phyloP scores from a whole-genome alignment of 2,329 filamentous ascomycete species.

The Fusarium praegraminearum region DNA sequence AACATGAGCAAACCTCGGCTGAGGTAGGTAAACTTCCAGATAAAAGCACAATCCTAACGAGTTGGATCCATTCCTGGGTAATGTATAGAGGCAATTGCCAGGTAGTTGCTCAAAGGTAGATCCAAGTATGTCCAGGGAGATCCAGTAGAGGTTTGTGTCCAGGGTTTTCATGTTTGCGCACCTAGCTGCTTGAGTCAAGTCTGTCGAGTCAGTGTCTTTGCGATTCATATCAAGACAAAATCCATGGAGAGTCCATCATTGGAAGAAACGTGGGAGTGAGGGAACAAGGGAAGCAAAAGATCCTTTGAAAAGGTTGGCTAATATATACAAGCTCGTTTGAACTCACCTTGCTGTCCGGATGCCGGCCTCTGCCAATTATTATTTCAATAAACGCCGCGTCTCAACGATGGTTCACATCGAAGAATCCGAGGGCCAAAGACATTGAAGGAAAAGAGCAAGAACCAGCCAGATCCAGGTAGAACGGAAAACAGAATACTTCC shows the following conservation, averaged over 20 bases:
- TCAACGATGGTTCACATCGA: conserved; percentile 43
- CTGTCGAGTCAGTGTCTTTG: conserved; percentile 46
- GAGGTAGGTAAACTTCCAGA: conserved; percentile 27
- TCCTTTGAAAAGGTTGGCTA: conserved; percentile 58
- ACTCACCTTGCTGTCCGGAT: conserved; percentile 68
- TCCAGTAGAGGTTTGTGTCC: conserved; percentile 25
- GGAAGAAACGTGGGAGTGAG: conserved; percentile 19
- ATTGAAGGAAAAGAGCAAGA: conserved; percentile 44
- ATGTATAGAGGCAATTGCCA: conserved; percentile 26
- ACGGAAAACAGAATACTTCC: conserved; percentile 49
- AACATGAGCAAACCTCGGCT: conserved; percentile 36
- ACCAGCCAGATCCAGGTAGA: conserved; percentile 48
- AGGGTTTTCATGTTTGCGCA: conserved; percentile 14
- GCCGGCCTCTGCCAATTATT: conserved; percentile 52
- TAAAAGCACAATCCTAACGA: conserved; percentile 25
- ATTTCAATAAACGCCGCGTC: conserved; percentile 43
- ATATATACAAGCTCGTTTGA: conserved; percentile 64
- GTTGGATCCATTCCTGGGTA: conserved; percentile 35
- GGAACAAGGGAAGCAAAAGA: conserved; percentile 37
- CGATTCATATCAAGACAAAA: conserved; percentile 37
- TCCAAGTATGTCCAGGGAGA: conserved; percentile 27
- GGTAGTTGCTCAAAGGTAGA: conserved; percentile 7
- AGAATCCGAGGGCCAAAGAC: conserved; percentile 45
- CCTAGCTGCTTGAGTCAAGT: conserved; percentile 46
- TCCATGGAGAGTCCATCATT: conserved; percentile 43